Base-by-base conservation (phyloP, 2,329 filamentous ascomycete species). In the Pseudocercospora fijiensis region DNA sequence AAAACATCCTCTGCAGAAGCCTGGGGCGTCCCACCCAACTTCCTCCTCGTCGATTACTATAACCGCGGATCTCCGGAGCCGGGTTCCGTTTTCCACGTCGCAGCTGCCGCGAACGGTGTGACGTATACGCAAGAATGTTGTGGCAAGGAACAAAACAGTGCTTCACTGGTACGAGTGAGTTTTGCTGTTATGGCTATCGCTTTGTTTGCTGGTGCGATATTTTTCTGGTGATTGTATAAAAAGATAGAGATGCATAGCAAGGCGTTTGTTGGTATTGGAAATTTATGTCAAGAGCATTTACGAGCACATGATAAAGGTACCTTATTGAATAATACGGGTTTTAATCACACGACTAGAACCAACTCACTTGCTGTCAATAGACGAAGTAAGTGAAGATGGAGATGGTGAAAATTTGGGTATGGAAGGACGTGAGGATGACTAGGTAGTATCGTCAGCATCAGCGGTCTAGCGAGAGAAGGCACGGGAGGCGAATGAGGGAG, bases 41-140 rank as follows among this genome's bases (percentile, higher is more conserved):
- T 92, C 72, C 80, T 96, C 57, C 87, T 95, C 60, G 90, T 95
- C 26, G 91, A 96, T 75, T 95, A 91, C 76, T 96, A 95, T 78
- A 92, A 95, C 75, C 81, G 82, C 65, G 90, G 90, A 28, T 81
- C 78, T 37, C 84, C 82, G 0, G 62, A 60, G 79, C 81, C 84
- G 3, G 91, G 91, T 1, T 90, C 89, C 2, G 90, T 95, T 9
- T 96, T 96, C 72, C 83, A 89, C 72, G 88, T 90, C 20, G 89
- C 88, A 0, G 89, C 89, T 0, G 73, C 78, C 63, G 84, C 86
- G 69, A 95, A 94, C 76, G 87, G 88, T 65, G 90, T 95, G 53
- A 88, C 85, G 0, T 93, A 91, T 73, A 81, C 81, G 52, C 75
- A 81, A 49, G 63, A 76, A 4, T 89, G 87, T 73, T 89, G 87